Percentiles rank a stretch among this genome's conserved stretches.
Evolutionary conservation across 768 basidiomycete genomes (phyloP).

Genomic region (Termitomyces sp.): DNA sequence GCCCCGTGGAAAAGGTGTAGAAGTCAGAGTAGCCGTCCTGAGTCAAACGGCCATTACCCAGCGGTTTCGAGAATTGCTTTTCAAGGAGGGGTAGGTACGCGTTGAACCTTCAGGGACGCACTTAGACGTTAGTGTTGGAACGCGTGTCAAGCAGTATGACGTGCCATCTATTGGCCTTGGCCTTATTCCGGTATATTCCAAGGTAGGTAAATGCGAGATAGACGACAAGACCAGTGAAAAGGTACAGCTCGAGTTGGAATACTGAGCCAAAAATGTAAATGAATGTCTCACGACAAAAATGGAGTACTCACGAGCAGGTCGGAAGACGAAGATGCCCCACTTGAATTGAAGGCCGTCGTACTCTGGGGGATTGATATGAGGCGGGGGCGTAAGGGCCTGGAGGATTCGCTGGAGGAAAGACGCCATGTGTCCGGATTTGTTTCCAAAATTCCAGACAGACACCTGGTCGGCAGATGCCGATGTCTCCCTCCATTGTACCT

Average conservation of each 20-base stretch:
- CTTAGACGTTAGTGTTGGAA: constrained; percentile 12
- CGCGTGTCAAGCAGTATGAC: constrained; percentile 22
- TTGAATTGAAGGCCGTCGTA: constrained; percentile 75
- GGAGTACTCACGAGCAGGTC: constrained; percentile 63
- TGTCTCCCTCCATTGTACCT: not conserved
- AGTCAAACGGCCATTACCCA: constrained; percentile 45
- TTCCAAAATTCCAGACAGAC: not conserved
- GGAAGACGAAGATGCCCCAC: constrained; percentile 76
- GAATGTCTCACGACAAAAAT: not conserved
- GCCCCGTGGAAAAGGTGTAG: constrained; percentile 84
- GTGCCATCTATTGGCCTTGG: constrained; percentile 64
- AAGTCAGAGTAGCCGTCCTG: constrained; percentile 76
- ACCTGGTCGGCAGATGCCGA: constrained; percentile 10
- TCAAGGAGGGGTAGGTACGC: constrained; percentile 56
- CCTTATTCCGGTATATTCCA: constrained; percentile 58
- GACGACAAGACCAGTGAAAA: constrained; percentile 47
- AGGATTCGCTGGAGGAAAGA: constrained; percentile 32
- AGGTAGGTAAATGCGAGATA: constrained; percentile 57
- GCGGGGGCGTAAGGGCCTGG: constrained; percentile 50
- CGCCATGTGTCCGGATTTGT: constrained; percentile 16
- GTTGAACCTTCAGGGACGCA: constrained; percentile 46
- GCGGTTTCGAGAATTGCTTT: constrained; percentile 73
- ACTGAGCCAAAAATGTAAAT: constrained; percentile 29
- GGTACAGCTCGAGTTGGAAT: constrained; percentile 61
- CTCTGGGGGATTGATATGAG: constrained; percentile 45